These are phyloP conservation scores for Trichophaea hybrida DNA, from an alignment of 2,329 filamentous ascomycete species.

Conservation along the genomic window DNA sequence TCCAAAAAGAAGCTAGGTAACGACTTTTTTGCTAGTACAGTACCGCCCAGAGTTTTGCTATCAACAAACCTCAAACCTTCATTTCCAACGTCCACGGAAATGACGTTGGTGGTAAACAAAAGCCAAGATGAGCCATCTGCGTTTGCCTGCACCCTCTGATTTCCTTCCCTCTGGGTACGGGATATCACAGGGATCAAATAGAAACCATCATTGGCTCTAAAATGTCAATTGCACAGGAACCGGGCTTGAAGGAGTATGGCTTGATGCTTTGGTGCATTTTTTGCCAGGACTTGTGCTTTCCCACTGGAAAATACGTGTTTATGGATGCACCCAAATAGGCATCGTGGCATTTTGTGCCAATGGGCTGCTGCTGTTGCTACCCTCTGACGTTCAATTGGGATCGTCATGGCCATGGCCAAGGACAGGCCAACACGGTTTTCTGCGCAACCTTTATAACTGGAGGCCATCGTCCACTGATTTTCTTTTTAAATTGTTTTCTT, in stretches of 20 bases:
- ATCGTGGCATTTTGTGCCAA: not conserved
- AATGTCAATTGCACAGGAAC: not conserved
- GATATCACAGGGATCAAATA: not conserved
- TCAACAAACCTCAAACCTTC: no score
- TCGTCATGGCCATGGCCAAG: conserved; percentile 1
- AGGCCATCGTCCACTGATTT: not conserved
- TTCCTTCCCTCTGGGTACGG: not conserved
- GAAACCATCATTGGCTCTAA: not conserved
- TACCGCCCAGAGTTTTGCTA: no score
- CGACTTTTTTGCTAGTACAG: not conserved
- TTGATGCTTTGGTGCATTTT: not conserved
- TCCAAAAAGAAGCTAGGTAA: not conserved
- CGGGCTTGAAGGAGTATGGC: not conserved
- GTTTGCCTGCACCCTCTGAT: not conserved
- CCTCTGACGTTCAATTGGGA: not conserved
- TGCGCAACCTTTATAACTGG: not conserved
- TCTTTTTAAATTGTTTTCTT: conserved; percentile 4
- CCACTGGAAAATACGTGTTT: not conserved
- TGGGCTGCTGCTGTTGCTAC: not conserved
- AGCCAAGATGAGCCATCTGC: not conserved
- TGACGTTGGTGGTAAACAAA: not conserved
- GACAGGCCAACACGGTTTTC: not conserved
- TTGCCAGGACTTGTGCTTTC: not conserved
- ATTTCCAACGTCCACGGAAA: not conserved
- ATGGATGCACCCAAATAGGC: not conserved